Evolutionary conservation across 139 green algal species (phyloP).

Genomic region (Closterium sp.): DNA sequence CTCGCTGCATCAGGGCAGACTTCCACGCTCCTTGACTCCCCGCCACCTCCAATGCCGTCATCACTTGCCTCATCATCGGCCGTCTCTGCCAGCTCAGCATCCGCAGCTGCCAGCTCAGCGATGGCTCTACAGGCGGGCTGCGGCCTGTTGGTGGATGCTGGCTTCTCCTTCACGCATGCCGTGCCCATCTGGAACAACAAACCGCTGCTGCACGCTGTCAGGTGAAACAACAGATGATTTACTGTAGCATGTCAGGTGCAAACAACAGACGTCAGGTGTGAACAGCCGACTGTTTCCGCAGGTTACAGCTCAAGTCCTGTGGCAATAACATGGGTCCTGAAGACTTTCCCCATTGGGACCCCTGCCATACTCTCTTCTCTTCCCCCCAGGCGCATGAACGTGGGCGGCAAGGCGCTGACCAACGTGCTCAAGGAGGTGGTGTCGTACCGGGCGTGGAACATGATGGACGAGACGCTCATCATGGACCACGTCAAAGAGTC

Average conservation of each 20-base stretch:
- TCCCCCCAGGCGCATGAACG: conserved; percentile 68
- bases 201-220: background rate
- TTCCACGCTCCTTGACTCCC: background rate
- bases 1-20: background rate
- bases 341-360: background rate
- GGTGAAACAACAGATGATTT: background rate
- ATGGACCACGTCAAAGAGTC: conserved; percentile 92
- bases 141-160: conserved; percentile 70
- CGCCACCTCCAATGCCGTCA: background rate
- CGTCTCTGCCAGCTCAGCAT: background rate
- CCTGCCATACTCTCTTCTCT: background rate
- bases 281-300: background rate
- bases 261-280: background rate
- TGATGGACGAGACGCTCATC: conserved; percentile 92
- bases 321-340: too few species aligned
- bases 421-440: conserved; percentile 97
- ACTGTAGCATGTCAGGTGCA: background rate
- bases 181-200: conserved; percentile 60
- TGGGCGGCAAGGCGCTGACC: conserved; percentile 96
- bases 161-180: conserved; percentile 78
- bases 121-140: conserved; percentile 1
- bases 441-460: conserved; percentile 83
- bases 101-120: background rate
- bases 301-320: too few species aligned
- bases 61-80: background rate